A percentile compares a stretch with the other conserved stretches of the same genome.
These are phyloP conservation scores for Epicoccum sorghinum DNA, from an alignment of 2,329 filamentous ascomycete genomes.

Conservation along the genomic window DNA sequence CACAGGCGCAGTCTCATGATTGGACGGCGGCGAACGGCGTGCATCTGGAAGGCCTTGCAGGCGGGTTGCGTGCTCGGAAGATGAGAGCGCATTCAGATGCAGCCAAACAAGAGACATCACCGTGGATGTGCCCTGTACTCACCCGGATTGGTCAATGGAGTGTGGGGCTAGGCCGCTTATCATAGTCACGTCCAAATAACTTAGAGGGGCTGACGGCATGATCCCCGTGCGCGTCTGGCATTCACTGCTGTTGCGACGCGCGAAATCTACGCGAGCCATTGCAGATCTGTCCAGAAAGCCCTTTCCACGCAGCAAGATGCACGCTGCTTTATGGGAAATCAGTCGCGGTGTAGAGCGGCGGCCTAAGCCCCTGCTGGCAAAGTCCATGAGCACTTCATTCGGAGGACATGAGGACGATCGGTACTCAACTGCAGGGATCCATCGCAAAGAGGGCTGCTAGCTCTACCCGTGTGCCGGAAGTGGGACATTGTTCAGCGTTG, in stretches of 20 bases:
- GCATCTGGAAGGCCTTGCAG: constrained; percentile 23
- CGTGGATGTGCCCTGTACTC: constrained; percentile 5
- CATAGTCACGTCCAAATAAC: constrained; percentile 11
- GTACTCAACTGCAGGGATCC: constrained; percentile 4
- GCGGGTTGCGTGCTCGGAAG: constrained; percentile 29
- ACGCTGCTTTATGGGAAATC: not conserved
- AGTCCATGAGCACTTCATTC: not conserved
- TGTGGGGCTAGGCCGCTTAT: constrained; percentile 17
- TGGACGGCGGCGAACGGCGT: constrained; percentile 23
- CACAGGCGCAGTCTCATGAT: constrained; percentile 23
- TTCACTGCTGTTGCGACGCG: constrained; percentile 8
- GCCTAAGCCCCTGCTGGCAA: too few species aligned
- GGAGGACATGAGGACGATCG: constrained; percentile 2
- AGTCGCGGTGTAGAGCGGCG: too few species aligned
- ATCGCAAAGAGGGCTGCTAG: constrained; percentile 2
- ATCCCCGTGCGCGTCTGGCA: constrained; percentile 11
- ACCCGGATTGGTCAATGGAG: constrained; percentile 11
- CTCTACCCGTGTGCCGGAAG: constrained; percentile 1
- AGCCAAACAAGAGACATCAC: constrained; percentile 17
- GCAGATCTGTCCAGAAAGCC: constrained; percentile 5
- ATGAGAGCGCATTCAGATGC: constrained; percentile 23
- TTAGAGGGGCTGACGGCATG: constrained; percentile 13
- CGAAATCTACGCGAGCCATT: constrained; percentile 6
- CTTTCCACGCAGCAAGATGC: not conserved
- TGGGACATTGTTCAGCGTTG: not conserved